Conservation (phyloP, 2,329 filamentous ascomycete species). For the Phialemoniopsis sp. region DNA sequence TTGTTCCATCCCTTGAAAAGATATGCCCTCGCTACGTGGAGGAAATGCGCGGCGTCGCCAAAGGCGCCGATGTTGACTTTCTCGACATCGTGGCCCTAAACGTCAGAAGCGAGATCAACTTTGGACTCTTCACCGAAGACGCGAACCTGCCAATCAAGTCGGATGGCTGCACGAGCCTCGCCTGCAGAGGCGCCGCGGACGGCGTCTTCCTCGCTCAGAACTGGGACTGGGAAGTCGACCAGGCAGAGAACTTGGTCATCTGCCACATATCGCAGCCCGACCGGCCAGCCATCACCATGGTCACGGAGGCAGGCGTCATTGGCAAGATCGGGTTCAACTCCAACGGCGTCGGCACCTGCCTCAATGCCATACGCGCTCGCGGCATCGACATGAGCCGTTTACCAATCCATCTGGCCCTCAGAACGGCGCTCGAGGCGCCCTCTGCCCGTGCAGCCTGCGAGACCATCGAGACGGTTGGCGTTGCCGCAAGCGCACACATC, state of each 20-base stretch:
- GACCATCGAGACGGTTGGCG: no score
- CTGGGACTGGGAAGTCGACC: constrained; percentile 61
- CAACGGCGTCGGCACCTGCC: constrained; percentile 50
- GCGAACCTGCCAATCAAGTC: no score
- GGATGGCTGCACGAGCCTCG: constrained; percentile 54
- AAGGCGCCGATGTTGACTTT: constrained; percentile 38
- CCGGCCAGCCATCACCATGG: constrained; percentile 45
- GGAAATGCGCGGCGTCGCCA: constrained; percentile 49
- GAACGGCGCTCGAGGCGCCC: background rate
- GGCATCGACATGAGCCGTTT: no score
- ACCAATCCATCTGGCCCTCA: no score
- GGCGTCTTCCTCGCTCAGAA: constrained; percentile 46
- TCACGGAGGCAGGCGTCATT: constrained; percentile 57
- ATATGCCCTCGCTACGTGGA: no score
- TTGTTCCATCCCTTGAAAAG: no score
- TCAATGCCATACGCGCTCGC: constrained; percentile 65
- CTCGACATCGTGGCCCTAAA: constrained; percentile 55
- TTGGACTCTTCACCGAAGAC: constrained; percentile 48
- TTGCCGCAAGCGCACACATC: no score
- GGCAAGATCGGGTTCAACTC: constrained; percentile 64
- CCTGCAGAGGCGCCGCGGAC: constrained; percentile 31
- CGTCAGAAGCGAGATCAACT: constrained; percentile 52
- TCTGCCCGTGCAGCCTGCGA: no score
- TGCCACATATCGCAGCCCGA: constrained; percentile 17
- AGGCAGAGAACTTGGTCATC: no score